Base-by-base conservation (phyloP, 805 yeast species). In the Wickerhamiella spandovensis region DNA sequence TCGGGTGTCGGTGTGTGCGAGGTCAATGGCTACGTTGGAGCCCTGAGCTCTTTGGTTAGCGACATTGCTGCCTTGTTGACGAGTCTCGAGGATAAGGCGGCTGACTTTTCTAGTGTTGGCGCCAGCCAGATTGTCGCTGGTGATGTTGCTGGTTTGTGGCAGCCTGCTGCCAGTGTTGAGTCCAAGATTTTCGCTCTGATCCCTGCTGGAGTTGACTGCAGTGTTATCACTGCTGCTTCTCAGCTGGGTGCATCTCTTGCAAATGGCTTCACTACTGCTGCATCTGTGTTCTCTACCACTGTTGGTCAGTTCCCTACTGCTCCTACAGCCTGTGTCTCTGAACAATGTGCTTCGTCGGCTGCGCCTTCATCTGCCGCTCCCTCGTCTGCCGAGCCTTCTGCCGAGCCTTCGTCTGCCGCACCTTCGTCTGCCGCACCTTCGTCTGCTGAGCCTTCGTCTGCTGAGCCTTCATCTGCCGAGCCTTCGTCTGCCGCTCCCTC, bases 21-120 rank as follows among this genome's bases (percentile, higher is more conserved):
- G 43, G 46, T 47, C 22, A 52, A 45, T 23, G 44, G 24, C 20
- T 22, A 43, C n/a, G 35, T 50, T 24, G 23, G 17, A n/a, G 47
- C 53, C 32, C 35, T 54, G 23, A 21, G 30, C 12, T 3, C 44
- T n/a, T 32, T 54, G 13, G 22, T 48, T 12, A 4, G 38, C 21
- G 47, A 53, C 21, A 48, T 52, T 18, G 43, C 30, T 30, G 13
- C 24, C 8, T 47, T 54, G 15, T 32, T 53, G 22, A 17, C 21
- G 13, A 53, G 48, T 46, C 49, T 53, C 38, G 51, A 38, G 24
- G 44, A 44, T 42, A 53, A 56, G 53, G 52, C 50, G 10, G n/a
- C 48, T 42, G 55, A 21, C 32, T 49, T 56, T 18, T 23, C 24
- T 20, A 21, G 47, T 18, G 53, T 49, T 28, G 54, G 53, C 15